Conservation (phyloP, 2,329 filamentous ascomycete genomes). For the Arthroderma sp. region DNA sequence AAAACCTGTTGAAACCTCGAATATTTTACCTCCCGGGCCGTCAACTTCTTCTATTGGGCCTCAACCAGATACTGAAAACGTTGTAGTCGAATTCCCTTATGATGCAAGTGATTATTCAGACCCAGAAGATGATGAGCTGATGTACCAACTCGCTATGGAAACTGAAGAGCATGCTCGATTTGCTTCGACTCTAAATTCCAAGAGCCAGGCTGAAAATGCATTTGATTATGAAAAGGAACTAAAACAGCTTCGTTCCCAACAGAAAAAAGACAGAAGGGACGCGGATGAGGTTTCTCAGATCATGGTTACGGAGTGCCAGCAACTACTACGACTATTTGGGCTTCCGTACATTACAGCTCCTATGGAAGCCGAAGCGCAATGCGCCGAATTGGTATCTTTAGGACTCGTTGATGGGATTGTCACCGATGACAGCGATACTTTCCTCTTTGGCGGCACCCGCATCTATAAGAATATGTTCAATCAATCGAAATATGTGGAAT, state of each 20-base stretch:
- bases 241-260: conserved; percentile 75
- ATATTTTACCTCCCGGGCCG: not conserved
- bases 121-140: conserved; percentile 80
- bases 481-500: conserved; percentile 93
- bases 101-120: conserved; percentile 54
- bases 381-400: conserved; percentile 74
- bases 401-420: conserved; percentile 94
- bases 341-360: conserved; percentile 94
- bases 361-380: conserved; percentile 98
- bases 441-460: conserved; percentile 88
- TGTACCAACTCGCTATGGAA: conserved; percentile 76
- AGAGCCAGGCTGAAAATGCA: conserved; percentile 55
- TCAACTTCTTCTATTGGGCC: no score
- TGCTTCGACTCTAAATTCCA: conserved; percentile 72
- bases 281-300: conserved; percentile 93
- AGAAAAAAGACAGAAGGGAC: conserved; percentile 90
- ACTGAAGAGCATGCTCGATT: conserved; percentile 91
- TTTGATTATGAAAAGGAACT: conserved; percentile 79
- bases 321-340: conserved; percentile 77
- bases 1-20: not conserved
- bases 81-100: not conserved
- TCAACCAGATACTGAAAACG: not conserved
- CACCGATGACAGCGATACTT: conserved; percentile 92
- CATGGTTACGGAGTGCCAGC: conserved; percentile 92
- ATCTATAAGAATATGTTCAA: conserved; percentile 99